phyloP scores from a whole-genome alignment of 352 stramenopile genomes.

The Blastocystis sp. region DNA sequence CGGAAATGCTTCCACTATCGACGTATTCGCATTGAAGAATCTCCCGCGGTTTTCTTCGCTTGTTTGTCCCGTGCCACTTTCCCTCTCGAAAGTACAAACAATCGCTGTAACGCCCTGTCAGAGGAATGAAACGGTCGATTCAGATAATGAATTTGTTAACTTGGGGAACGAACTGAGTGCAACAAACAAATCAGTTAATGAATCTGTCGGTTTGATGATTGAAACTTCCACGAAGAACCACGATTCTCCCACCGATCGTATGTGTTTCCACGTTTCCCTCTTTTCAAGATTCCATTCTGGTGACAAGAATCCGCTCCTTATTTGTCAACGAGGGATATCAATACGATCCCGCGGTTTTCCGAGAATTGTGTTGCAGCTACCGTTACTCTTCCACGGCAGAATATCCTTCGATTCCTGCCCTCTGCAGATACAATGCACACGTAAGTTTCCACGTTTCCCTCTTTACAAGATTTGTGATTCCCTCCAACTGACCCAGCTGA shows the following conservation, averaged over 20 bases:
- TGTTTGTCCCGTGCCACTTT: neutral
- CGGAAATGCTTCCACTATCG: neutral
- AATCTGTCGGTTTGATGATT: too few relatives aligned
- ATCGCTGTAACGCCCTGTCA: neutral
- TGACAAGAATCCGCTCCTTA: neutral
- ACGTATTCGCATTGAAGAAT: neutral
- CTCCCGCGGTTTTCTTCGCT: neutral
- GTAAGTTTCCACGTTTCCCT: too few relatives aligned
- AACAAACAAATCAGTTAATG: too few relatives aligned
- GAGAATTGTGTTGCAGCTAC: neutral
- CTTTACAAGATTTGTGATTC: too few relatives aligned
- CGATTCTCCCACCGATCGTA: too few relatives aligned
- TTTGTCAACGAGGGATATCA: neutral
- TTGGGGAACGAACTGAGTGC: too few relatives aligned
- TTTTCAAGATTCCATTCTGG: neutral
- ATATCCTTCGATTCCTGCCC: neutral
- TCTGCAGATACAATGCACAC: conserved; percentile 13
- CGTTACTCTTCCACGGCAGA: neutral
- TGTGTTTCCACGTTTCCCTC: too few relatives aligned
- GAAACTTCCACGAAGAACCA: too few relatives aligned
- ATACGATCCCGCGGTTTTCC: neutral
- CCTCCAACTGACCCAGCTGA: too few relatives aligned
- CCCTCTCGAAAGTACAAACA: neutral
- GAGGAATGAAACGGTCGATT: too few relatives aligned
- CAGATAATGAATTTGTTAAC: too few relatives aligned